Base-by-base conservation (phyloP, 176 grass and related monocot genomes). In the Ensete ventricosum region DNA sequence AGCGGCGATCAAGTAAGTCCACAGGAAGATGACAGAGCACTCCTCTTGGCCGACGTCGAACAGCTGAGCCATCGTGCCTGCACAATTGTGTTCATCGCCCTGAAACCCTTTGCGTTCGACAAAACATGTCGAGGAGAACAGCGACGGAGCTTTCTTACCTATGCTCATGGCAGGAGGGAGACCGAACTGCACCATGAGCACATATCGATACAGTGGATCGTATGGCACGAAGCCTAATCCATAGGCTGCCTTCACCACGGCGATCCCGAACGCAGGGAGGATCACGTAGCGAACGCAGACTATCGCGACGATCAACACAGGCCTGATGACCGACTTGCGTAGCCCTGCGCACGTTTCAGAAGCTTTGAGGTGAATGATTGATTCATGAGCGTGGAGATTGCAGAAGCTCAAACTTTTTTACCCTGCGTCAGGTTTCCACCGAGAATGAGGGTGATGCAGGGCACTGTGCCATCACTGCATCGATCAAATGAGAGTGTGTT, bases 381-480 rank as follows among this genome's bases (percentile, higher is more conserved):
- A 50, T 14, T 29, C 1, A 14, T 34, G 13, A 68, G 65, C 10
- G 14, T 68, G 7, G 9, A 48, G 16, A n/a, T 19, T 19, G 21
- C 58, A 62, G 21, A 25, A 13, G 25, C 34, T 43, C 34, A 43
- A 43, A 5, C 34, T 23, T 25, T 43, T 43, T 14, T 2, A 95
- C 91, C 90, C 84, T 82, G 85, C 11, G 87, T 91, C 25, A 98
- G 73, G 80, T 98, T 98, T 71, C 94, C 94, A 19, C 90, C 94
- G 11, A 98, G 78, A 79, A 98, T 98, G 9, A 98, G 88, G 65
- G 86, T 93, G 79, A 93, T 85, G 73, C 90, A 90, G 73, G 95
- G 95, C 63, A 98, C 84, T 2, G 90, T 89, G 23, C 88, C 95
- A 54, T 89, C 26, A 4, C 95, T 98, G 90, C 68, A 84, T 75